Conservation (phyloP, 306 rosid genomes). For the Dryas octopetala region DNA sequence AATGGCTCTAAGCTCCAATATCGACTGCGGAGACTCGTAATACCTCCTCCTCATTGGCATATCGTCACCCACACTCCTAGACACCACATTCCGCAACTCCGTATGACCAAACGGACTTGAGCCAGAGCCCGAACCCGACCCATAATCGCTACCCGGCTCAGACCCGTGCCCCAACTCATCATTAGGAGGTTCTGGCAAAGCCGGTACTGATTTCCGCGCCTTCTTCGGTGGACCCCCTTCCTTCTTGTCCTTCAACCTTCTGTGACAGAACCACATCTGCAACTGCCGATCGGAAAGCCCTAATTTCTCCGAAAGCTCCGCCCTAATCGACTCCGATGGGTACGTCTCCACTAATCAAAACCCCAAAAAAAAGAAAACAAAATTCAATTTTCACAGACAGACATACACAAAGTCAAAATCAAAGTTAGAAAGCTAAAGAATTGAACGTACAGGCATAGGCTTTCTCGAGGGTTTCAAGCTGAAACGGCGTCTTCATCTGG, state of each 20-base stretch:
- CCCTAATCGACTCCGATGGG: conserved; percentile 79
- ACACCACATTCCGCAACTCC: conserved; percentile 54
- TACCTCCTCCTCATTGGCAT: conserved; percentile 49
- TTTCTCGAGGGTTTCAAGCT: conserved; percentile 90
- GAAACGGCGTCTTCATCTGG: conserved; percentile 98
- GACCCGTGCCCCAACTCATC: conserved; percentile 55
- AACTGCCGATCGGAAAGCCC: conserved; percentile 97
- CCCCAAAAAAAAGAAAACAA: conserved; percentile 13
- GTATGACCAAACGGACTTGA: conserved; percentile 67
- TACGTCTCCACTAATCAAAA: conserved; percentile 79
- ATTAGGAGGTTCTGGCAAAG: conserved; percentile 60
- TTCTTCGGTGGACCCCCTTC: conserved; percentile 59
- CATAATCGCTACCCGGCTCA: conserved; percentile 72
- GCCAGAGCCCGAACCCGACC: conserved; percentile 94
- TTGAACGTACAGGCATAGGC: conserved; percentile 74
- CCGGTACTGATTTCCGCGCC: conserved; percentile 35
- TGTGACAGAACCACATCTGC: conserved; percentile 99
- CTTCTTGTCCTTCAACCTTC: conserved; percentile 95
- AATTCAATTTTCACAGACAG: not conserved
- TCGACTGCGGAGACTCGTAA: conserved; percentile 65
- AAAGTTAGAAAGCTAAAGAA: conserved; percentile 9
- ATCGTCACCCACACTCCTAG: conserved; percentile 49
- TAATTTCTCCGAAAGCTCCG: conserved; percentile 75
- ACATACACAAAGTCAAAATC: not conserved
- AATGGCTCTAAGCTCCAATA: conserved; percentile 81